phyloP scores from a whole-genome alignment of 129 eudicot genomes.

The Erigeron canadensis region DNA sequence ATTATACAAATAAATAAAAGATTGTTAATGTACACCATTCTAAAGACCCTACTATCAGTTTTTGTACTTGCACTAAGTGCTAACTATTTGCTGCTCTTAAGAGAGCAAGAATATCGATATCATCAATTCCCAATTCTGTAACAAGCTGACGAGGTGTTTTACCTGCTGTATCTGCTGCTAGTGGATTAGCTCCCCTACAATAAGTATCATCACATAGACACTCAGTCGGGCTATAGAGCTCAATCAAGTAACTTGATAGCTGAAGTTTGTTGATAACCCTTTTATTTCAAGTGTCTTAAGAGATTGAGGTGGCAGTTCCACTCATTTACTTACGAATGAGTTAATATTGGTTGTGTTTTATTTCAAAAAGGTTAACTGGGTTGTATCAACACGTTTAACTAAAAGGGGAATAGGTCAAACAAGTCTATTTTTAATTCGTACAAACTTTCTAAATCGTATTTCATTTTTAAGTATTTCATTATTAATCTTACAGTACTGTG shows the following conservation, averaged over 20 bases:
- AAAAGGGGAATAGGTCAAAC: neutral
- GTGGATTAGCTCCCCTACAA: conserved; percentile 74
- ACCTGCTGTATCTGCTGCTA: conserved; percentile 52
- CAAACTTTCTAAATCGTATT: neutral
- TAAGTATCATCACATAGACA: conserved; percentile 6
- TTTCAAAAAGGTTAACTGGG: neutral
- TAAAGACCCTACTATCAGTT: conserved; percentile 26
- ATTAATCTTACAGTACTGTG: neutral
- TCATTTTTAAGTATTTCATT: neutral
- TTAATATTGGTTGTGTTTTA: neutral
- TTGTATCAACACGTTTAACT: neutral
- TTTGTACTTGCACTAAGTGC: conserved; percentile 17
- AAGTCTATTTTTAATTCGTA: neutral
- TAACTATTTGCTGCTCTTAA: conserved; percentile 50
- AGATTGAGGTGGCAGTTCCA: neutral
- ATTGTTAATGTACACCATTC: conserved; percentile 28
- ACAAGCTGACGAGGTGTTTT: conserved; percentile 63
- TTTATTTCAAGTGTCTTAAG: neutral
- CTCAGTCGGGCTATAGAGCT: conserved; percentile 7
- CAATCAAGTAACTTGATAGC: conserved; percentile 12
- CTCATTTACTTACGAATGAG: neutral
- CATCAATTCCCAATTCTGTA: conserved; percentile 49
- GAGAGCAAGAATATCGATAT: conserved; percentile 64
- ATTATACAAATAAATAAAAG: conserved; percentile 11
- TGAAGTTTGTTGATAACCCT: neutral